Evolutionary conservation across 1,284 basidiomycete species (phyloP), one percentile per base, ranked within the genome.

Genomic region (Termitomyces sp.): DNA sequence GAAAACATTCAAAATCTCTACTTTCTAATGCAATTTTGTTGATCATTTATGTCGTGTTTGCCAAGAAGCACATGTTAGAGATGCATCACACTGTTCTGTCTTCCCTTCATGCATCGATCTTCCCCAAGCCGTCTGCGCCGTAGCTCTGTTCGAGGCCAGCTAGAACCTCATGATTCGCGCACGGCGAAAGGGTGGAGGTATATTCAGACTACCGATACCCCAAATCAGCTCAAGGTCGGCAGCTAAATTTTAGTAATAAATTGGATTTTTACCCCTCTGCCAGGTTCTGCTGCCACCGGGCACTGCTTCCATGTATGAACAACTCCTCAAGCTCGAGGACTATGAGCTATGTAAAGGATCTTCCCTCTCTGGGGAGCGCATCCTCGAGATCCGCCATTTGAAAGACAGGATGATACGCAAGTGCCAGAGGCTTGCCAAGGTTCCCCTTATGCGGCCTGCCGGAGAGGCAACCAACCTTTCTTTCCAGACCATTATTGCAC

Each of bases 361-460:
- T 4, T 63, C 71, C 31, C 74, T 83, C 17, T 78, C 79, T 56
- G 86, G 83, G 83, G 79, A 83, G 50, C 79, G 79, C 56, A 77
- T 89, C 61, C 72, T 87, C 58, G 77, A 86, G 64, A 85, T 89
- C 49, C 84, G 86, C 17, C 85, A 82, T 61, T 75, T 89, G 62
- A 88, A 88, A 70, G 87, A 88, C 65, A 78, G 86, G 51, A 87
- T 89, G 84, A 80, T 88, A 58, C 83, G 85, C 67, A 88, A 88
- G 63, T 87, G 84, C 66, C 81, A 82, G 60, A 79, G 81, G 57
- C 70, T 88, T 46, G 67, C 79, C 61, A 74, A 69, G 59, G 64
- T 67, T 48, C 69, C 73, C 12, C 62, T 70, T 6, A 58, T 66
- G 62, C 70, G 70, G 66, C 69, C 70, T 66, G 70, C 54, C 56